Evolutionary conservation across 805 yeast genomes (phyloP), one percentile per base, ranked within the genome.

Genomic region (Komagataella mondaviorum): DNA sequence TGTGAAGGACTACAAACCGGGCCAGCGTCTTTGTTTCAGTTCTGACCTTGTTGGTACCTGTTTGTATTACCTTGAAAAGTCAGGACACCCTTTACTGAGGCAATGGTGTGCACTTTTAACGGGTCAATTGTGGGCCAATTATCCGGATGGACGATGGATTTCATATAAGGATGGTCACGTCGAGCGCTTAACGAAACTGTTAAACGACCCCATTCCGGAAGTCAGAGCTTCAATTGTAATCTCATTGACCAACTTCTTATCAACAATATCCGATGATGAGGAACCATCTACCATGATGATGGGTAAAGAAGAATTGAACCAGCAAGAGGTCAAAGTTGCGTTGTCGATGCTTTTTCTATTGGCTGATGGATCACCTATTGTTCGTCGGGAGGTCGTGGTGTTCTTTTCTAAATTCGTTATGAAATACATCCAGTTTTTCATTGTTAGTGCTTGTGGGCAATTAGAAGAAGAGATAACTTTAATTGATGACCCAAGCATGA

Each of bases 121-220:
- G 20, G 81, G 93, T 0, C 91, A 87, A 59, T 67, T 89, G 23
- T 84, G 93, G 82, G 73, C 73, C 55, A 77, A 77, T 47, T 80
- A 84, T 56, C 76, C 84, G 0, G 89, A 88, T 51, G 89, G 90
- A 10, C 83, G 85, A 60, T 77, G 80, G 73, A 74, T 85, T 22
- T 80, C 83, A 23, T 74, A 79, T 56, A 78, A 82, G 56, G 83
- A 81, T 52, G 85, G 85, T 0, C 75, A 79, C 22, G 65, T 84
- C 14, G 78, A 73, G 20, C 75, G 75, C 56, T 59, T 91, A 24
- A 63, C 81, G 36, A 69, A 70, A 22, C 67, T 86, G 45, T 72
- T 89, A 16, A 78, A 77, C 55, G 98, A 93, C 62, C 96, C 97
- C 0, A 88, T 91, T 48, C 96, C 98, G 0, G 99, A 93, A 64